These are phyloP conservation scores for Erodium maritimum DNA, from an alignment of 345 rosid species.

Conservation along the genomic window DNA sequence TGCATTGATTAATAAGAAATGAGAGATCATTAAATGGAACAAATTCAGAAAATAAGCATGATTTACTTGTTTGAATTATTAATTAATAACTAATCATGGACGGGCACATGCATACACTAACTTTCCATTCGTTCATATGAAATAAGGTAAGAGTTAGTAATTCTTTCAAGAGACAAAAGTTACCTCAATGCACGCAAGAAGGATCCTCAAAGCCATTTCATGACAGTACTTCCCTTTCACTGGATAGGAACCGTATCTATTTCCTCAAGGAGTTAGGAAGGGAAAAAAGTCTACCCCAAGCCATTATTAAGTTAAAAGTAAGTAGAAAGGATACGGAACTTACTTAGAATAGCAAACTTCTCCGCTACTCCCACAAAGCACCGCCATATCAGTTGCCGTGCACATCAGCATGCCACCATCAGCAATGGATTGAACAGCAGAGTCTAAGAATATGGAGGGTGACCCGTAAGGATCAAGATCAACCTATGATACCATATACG, in stretches of 20 bases:
- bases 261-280: neutral
- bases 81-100: neutral
- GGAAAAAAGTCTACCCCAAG: neutral
- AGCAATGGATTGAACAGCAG: slow-evolving; percentile 85
- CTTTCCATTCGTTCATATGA: neutral
- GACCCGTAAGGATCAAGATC: slow-evolving; percentile 99
- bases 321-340: slow-evolving; percentile 20
- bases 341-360: slow-evolving; percentile 99
- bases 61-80: too few species aligned
- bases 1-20: slow-evolving; percentile 17
- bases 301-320: neutral
- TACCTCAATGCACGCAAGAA: slow-evolving; percentile 95
- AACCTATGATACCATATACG: slow-evolving; percentile 43
- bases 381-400: slow-evolving; percentile 99
- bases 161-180: neutral
- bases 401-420: slow-evolving; percentile 98
- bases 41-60: neutral
- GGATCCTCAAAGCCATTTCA: slow-evolving; percentile 98
- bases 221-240: slow-evolving; percentile 94
- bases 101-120: neutral
- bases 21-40: neutral
- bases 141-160: neutral
- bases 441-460: slow-evolving; percentile 89
- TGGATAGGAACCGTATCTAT: slow-evolving; percentile 92
- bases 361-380: slow-evolving; percentile 93